Evolutionary conservation across 768 basidiomycete species (phyloP), one percentile per base, ranked within the genome.

Genomic region (Imleria badia): DNA sequence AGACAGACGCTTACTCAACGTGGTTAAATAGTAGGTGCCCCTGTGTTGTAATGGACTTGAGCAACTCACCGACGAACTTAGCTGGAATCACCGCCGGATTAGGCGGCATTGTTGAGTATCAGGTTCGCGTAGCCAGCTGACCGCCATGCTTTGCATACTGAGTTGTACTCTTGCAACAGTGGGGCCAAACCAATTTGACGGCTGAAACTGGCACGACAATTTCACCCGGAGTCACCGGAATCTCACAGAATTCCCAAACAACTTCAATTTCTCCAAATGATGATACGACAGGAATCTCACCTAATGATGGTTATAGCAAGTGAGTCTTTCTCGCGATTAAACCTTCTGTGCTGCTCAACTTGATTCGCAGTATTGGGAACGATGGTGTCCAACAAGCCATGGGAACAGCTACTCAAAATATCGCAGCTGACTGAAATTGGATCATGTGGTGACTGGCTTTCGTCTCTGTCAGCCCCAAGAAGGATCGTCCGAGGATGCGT

Each of bases 271-370:
- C 71, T 33, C 55, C 67, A 7, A 69, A 53, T 26, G 61, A 62
- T 15, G 68, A 68, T 39, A 67, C 69, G 19, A 78, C 78, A 6
- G 82, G 81, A 8, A 48, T 73, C n/a, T 82, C 84, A 4, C 86
- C 86, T 26, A 82, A 84, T 52, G 86, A 87, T 68, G 86, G 86
- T 65, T 87, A 87, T 62, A 73, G 75, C 35, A 73, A 47, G 71
- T 72, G 39, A 38, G 72, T 20, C 45, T 52, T 56, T 48, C 22
- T 36, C 34, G 14, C 45, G n/a, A 48, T 20, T 6, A 34, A n/a
- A 23, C 12, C 7, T 47, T 38, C 7, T 22, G 13, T 33, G 45
- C 20, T 29, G 39, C 53, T 59, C 20, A 64, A 17, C 36, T 41
- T 52, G 35, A 29, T 63, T 47, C 36, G 33, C 51, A 76, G 76